These are phyloP conservation scores for Kwoniella heveanensis DNA, from an alignment of 768 basidiomycete genomes.

Conservation along the genomic window DNA sequence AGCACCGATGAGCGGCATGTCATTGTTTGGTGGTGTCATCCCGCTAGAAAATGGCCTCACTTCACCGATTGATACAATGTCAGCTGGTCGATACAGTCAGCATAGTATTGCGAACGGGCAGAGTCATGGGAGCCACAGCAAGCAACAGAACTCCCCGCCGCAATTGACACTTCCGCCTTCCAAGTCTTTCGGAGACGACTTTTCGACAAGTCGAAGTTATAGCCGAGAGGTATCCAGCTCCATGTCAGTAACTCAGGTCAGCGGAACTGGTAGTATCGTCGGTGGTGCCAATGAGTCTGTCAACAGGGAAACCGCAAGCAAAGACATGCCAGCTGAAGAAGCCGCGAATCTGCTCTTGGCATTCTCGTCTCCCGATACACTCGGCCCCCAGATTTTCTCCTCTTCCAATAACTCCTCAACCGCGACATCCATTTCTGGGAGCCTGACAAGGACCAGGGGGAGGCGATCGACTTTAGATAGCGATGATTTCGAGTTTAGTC, in stretches of 20 bases:
- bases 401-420: no score
- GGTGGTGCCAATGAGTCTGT: not conserved
- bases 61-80: constrained; percentile 4
- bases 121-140: not conserved
- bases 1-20: constrained; percentile 42
- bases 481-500: constrained; percentile 36
- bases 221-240: not conserved
- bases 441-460: constrained; percentile 8
- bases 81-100: not conserved
- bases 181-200: not conserved
- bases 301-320: constrained; percentile 17
- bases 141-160: constrained; percentile 11
- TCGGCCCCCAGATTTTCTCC: constrained; percentile 40
- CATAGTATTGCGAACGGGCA: not conserved
- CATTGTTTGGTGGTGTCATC: constrained; percentile 45
- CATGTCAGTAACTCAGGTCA: no score
- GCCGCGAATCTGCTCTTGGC: constrained; percentile 50
- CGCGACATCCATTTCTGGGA: not conserved
- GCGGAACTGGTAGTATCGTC: not conserved
- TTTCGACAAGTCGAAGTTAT: not conserved
- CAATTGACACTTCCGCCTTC: constrained; percentile 15
- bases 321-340: constrained; percentile 39
- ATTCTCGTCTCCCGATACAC: constrained; percentile 47
- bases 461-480: constrained; percentile 33
- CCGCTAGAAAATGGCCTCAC: constrained; percentile 17